Evolutionary conservation across 371 early-diverging fungal species (phyloP), one percentile per base, ranked within the genome.

Genomic region (Paramicrosporidium saccamoebae): DNA sequence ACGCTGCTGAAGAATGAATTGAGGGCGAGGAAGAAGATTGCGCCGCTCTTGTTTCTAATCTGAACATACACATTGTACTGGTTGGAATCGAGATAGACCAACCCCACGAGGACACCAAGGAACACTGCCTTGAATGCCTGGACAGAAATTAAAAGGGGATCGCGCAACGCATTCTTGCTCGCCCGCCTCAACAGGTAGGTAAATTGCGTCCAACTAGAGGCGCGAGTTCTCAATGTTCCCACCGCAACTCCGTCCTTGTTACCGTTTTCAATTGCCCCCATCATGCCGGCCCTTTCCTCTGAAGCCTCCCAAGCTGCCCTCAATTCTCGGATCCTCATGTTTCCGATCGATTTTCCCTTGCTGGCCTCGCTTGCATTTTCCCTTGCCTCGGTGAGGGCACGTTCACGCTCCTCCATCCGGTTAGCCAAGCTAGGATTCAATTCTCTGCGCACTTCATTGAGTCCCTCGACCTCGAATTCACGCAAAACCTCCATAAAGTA

Each of bases 41-140:
- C 44, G 3, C 64, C 64, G 2, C 42, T 36, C 12, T 46, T 40
- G 32, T 65, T 52, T 38, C 61, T 52, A 23, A 12, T 34, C n/a
- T 39, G 26, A 14, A 35, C n/a, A n/a, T n/a, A n/a, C n/a, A n/a
- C n/a, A n/a, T n/a, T n/a, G n/a, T n/a, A n/a, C n/a, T n/a, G n/a
- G n/a, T n/a, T n/a, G 29, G 6, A 26, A 3, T 44, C 26, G 10
- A 46, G 31, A 21, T 28, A 50, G 8, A 50, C 21, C 3, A 49
- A 21, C 1, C 50, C 50, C 3, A 51, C 23, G 15, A 50, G 18
- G 7, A 50, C 26, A 5, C 31, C 41, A 10, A 52, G 24, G 25
- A 49, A 27, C 3, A 35, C 7, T 0, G 30, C 20, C 19, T 50
- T 49, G 7, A 9, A 21, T 0, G 44, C 9, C 8, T 41, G 31